These are phyloP conservation scores for Stellera chamaejasme DNA, from an alignment of 345 rosid species.

Conservation along the genomic window DNA sequence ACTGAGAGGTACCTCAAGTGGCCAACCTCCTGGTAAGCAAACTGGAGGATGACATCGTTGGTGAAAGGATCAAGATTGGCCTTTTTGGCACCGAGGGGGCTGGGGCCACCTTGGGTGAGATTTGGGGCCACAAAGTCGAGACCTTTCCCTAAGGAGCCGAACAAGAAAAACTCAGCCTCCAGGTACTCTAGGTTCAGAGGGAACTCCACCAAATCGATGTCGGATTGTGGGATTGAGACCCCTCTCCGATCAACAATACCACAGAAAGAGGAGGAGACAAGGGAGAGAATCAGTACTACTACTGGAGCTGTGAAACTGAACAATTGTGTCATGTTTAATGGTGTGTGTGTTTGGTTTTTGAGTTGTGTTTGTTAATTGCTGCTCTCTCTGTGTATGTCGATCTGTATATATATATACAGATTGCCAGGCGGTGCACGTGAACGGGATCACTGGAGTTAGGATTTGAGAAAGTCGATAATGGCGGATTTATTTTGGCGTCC, in stretches of 20 bases:
- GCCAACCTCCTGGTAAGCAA: conserved; percentile 89
- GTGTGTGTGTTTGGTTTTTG: background rate
- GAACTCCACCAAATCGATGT: conserved; percentile 58
- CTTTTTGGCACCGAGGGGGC: conserved; percentile 53
- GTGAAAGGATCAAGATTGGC: conserved; percentile 55
- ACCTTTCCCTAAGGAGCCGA: conserved; percentile 67
- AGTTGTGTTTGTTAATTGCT: background rate
- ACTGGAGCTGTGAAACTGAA: background rate
- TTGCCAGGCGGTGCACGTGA: too few relatives aligned
- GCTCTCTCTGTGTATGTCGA: conserved; percentile 2
- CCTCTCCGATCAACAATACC: background rate
- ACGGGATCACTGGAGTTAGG: background rate
- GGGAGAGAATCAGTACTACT: conserved; percentile 12
- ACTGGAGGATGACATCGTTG: conserved; percentile 56
- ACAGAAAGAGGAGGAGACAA: conserved; percentile 18
- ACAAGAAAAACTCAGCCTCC: conserved; percentile 89
- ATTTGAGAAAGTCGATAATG: background rate
- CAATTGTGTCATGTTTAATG: background rate
- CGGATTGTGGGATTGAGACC: conserved; percentile 18
- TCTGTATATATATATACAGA: too few relatives aligned
- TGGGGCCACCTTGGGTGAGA: conserved; percentile 58
- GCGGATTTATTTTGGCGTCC: too few relatives aligned
- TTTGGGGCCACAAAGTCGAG: conserved; percentile 61
- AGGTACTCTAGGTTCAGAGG: conserved; percentile 80
- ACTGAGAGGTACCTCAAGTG: conserved; percentile 46